Evolutionary conservation across 164 flowering plant species (phyloP), one percentile per base, ranked within the genome.

Genomic region (Protea cynaroides): DNA sequence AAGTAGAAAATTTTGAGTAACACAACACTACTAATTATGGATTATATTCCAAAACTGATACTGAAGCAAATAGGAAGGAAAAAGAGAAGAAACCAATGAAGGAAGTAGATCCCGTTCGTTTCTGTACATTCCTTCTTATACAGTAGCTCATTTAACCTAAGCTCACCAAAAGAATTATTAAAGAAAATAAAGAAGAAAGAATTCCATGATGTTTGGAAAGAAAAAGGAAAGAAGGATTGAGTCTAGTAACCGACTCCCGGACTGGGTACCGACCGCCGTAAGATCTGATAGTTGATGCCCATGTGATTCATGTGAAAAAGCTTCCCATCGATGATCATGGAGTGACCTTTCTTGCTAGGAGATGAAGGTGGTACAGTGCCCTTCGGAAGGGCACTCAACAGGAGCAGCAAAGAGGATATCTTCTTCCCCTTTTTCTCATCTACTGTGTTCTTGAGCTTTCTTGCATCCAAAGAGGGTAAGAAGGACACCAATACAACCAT

Each of bases 221-320:
- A 29, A 29, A 29, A 29, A 29, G 34, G 4, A 29, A 29, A 29
- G 34, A 1, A 29, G 4, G 34, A 29, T 29, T 29, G 34, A 29
- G 4, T 52, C 55, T 47, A 52, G 8, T 65, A 43, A 25, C 69
- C 62, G 3, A 65, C 55, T 44, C 69, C 69, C 29, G 69, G 69
- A 38, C 69, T 65, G 2, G 69, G 69, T 22, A 65, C 69, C 0
- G 69, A 65, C 55, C 46, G 24, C 55, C 46, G 24, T 57, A 65
- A 54, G 46, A 57, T 25, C 62, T 62, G 38, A 15, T 55, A 60
- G 52, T 22, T n/a, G 4, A n/a, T 7, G 11, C 40, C 23, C 13
- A 65, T 46, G 34, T 29, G 34, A 47, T 55, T 51, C 52, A 21
- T 46, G 7, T 23, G 21, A 22, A 65, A 25, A 10, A 38, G 46